phyloP scores from a whole-genome alignment of 352 stramenopile genomes.

The Pythium folliculosum region DNA sequence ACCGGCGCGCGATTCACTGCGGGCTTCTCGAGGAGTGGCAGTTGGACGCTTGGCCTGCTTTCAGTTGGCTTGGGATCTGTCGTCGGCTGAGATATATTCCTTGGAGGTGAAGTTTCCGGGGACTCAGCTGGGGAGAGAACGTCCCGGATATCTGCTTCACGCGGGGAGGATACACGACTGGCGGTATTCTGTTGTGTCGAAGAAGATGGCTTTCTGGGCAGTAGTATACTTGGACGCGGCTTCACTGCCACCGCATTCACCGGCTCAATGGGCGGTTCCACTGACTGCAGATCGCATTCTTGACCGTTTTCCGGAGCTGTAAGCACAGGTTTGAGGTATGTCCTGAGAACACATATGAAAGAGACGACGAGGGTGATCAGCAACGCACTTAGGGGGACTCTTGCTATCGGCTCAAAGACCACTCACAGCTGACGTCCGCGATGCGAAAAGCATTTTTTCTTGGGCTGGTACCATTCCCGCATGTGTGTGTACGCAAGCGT shows the following conservation, averaged over 20 bases:
- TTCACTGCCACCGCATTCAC: conserved; percentile 14
- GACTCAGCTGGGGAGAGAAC: background rate
- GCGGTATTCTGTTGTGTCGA: background rate
- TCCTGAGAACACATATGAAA: conserved; percentile 32
- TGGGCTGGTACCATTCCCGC: conserved; percentile 60
- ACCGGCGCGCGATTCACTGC: background rate
- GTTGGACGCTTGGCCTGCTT: background rate
- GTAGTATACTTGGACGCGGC: background rate
- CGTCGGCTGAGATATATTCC: background rate
- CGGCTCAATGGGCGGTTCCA: too few relatives aligned
- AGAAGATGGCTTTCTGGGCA: conserved; percentile 3
- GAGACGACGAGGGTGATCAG: conserved; percentile 3
- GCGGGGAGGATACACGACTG: background rate
- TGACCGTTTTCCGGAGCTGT: background rate
- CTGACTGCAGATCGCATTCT: background rate
- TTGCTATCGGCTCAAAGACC: background rate
- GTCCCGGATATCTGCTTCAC: conserved; percentile 4
- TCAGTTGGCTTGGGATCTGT: background rate
- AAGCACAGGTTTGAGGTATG: conserved; percentile 63
- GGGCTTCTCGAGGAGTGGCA: background rate
- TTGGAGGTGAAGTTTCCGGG: conserved; percentile 3
- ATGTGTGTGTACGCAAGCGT: conserved; percentile 60
- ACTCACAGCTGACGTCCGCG: conserved; percentile 55
- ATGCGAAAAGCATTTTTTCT: conserved; percentile 67
- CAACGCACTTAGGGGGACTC: too few relatives aligned